A percentile compares a stretch with the other conserved stretches of the same genome.
These are phyloP conservation scores for Ganoderma boninense DNA, from an alignment of 1,284 basidiomycete genomes.

Conservation along the genomic window DNA sequence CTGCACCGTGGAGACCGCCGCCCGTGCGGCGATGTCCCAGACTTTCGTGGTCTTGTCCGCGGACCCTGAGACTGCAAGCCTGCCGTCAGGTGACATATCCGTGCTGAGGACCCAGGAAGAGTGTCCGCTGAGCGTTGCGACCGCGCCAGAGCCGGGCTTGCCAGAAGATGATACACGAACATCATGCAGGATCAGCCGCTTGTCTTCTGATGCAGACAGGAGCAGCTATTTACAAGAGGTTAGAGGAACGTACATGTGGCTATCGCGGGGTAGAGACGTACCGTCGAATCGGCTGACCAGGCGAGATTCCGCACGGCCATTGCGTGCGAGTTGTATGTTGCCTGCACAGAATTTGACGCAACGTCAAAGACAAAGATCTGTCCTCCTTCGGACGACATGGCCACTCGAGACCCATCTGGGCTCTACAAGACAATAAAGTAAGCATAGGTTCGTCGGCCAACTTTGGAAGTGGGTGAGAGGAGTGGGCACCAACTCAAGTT, in stretches of 20 bases:
- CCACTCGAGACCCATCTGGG: slow-evolving; percentile 82
- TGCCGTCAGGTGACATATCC: slow-evolving; percentile 82
- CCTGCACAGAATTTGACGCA: slow-evolving; percentile 66
- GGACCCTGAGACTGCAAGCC: slow-evolving; percentile 81
- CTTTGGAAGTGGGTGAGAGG: slow-evolving; percentile 6
- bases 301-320: slow-evolving; percentile 84
- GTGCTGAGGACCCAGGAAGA: slow-evolving; percentile 86
- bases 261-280: slow-evolving; percentile 33
- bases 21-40: slow-evolving; percentile 85
- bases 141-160: slow-evolving; percentile 73
- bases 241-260: background rate
- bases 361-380: slow-evolving; percentile 86
- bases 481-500: slow-evolving; percentile 19
- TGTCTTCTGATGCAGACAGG: slow-evolving; percentile 88
- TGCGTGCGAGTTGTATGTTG: slow-evolving; percentile 85
- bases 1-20: slow-evolving; percentile 80
- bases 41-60: slow-evolving; percentile 88
- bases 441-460: slow-evolving; percentile 28
- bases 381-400: slow-evolving; percentile 81
- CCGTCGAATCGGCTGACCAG: slow-evolving; percentile 85
- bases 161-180: slow-evolving; percentile 68
- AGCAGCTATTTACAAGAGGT: slow-evolving; percentile 61
- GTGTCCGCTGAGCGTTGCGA: slow-evolving; percentile 85
- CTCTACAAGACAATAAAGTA: slow-evolving; percentile 58
- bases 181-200: slow-evolving; percentile 86